phyloP scores from a whole-genome alignment of 2,329 filamentous ascomycete genomes.

The Colletotrichum viniferum region DNA sequence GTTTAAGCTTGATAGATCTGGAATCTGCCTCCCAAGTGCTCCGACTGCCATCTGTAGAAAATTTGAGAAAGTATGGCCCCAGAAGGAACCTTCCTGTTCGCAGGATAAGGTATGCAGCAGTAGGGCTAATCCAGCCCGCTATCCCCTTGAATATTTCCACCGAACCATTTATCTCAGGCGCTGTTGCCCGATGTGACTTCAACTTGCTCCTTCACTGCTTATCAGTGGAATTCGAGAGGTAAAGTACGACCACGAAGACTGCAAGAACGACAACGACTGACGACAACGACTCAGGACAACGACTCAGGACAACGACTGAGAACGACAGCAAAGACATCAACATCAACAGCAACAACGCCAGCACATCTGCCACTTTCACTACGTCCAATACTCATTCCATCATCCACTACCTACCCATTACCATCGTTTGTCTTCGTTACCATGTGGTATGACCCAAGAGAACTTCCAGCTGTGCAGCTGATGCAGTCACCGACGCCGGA shows the following conservation, averaged over 20 bases:
- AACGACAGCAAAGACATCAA: background rate
- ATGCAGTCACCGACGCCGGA: background rate
- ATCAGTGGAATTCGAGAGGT: background rate
- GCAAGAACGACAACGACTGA: background rate
- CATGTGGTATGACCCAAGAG: background rate
- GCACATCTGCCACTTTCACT: background rate
- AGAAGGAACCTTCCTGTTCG: background rate
- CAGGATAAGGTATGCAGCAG: background rate
- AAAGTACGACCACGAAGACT: background rate
- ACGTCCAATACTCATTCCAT: background rate
- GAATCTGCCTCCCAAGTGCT: background rate
- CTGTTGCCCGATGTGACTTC: background rate
- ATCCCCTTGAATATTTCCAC: background rate
- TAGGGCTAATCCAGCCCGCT: background rate
- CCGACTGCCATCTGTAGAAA: background rate
- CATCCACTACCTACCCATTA: background rate
- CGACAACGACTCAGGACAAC: background rate
- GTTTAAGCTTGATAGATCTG: background rate
- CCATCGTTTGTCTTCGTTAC: background rate
- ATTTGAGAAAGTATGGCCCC: background rate
- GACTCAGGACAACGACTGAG: background rate
- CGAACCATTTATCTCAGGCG: background rate
- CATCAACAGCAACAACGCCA: background rate
- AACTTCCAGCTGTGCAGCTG: background rate
- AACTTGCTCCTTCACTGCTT: background rate